Evolutionary conservation across 2,329 filamentous ascomycete species (phyloP), one percentile per base, ranked within the genome.

Genomic region (Ceratocystiopsis minuta): DNA sequence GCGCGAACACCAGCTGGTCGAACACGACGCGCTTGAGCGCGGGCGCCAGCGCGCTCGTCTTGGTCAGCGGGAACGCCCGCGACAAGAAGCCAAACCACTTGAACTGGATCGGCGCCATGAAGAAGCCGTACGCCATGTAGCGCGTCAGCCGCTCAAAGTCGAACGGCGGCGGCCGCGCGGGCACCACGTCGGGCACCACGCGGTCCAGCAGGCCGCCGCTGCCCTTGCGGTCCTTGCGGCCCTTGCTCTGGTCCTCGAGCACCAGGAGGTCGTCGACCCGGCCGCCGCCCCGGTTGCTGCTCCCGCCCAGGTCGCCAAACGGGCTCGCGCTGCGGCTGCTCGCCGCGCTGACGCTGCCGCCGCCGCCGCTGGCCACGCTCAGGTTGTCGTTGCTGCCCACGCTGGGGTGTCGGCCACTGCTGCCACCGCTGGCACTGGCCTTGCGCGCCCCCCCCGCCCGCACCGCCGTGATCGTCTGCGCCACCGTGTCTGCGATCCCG

Each of bases 91-190:
- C 73, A 62, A 96, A 96, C 90, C 90, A 98, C 57, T 84, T 80
- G 64, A 93, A 94, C 59, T 96, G 88, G 31, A 95, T 54, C 0
- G 90, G 90, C 5, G 90, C 86, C 85, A 96, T 95, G 55, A 81
- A 73, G 64, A 96, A 95, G 56, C 86, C 86, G 59, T 96, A 98
- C 6, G 83, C 80, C 85, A 96, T 95, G 66, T 96, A 98, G 38
- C 90, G 72, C 2, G 84, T 88, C 48, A 95, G 67, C 39, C 90
- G 77, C 63, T 96, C 90, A 54, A 96, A 96, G 61, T 98, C 88
- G 55, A 98, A 96, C 0, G 85, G 77, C 3, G 85, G 81, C 24
- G 86, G 82, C 0, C 80, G 68, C 12, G 58, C 6, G 6, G 24
- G 24, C 24, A 2, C 6, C 24, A 7, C 20, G 20, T 16, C 5